Percentiles rank a stretch among this genome's conserved stretches.
These are phyloP conservation scores for Trifolium repens DNA, from an alignment of 306 rosid genomes.

Conservation along the genomic window DNA sequence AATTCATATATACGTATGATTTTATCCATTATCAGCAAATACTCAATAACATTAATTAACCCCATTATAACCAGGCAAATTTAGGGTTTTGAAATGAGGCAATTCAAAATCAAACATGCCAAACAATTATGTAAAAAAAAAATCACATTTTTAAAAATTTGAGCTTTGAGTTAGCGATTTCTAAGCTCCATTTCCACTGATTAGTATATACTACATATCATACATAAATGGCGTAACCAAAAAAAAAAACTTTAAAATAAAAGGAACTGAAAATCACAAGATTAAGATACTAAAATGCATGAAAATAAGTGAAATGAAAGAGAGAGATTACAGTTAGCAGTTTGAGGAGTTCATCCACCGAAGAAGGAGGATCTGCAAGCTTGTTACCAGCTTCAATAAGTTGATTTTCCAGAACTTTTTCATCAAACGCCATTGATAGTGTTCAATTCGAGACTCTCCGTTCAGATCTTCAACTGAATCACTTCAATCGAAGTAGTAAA, in stretches of 20 bases:
- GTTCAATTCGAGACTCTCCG: constrained; percentile 18
- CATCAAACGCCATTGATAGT: constrained; percentile 62
- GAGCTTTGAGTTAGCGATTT: not conserved
- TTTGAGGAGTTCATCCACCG: constrained; percentile 72
- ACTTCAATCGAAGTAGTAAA: constrained; percentile 45
- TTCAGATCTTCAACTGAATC: constrained; percentile 58
- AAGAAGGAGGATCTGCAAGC: constrained; percentile 75
- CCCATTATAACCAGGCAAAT: not conserved
- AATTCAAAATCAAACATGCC: not conserved
- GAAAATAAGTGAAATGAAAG: not conserved
- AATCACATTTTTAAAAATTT: not conserved
- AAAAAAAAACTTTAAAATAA: not conserved
- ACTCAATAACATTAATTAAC: not conserved
- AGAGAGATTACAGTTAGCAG: constrained; percentile 68
- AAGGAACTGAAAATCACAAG: constrained; percentile 7
- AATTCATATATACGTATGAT: not conserved
- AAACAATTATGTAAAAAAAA: not conserved
- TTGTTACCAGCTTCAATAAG: constrained; percentile 72
- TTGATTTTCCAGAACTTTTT: constrained; percentile 61
- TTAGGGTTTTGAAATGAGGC: not conserved
- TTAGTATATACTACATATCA: not conserved
- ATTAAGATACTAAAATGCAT: not conserved
- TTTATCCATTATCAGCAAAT: not conserved
- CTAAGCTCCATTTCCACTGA: not conserved
- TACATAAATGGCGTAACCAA: not conserved